Evolutionary conservation across 805 yeast species (phyloP), one percentile per base, ranked within the genome.

Genomic region (Isabelozyma gotoi): DNA sequence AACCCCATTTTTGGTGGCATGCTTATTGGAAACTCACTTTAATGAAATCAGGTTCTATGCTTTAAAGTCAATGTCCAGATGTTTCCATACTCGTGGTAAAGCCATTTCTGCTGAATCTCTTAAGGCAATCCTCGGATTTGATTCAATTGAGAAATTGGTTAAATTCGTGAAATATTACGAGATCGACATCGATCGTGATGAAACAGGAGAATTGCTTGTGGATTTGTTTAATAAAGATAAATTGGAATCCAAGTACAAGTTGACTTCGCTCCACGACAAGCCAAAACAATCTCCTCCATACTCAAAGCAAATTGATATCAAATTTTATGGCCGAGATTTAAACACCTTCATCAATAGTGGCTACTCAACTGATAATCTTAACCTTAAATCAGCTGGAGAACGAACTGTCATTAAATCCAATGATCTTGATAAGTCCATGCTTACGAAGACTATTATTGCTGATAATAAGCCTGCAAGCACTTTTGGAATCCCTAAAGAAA

Each of bases 21-120:
- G 92, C 46, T 65, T 92, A 32, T 63, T 88, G 15, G 96, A 94
- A 59, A 80, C 83, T 2, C 90, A 86, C 52, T 81, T 88, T 57
- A 87, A 85, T 53, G 92, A 89, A 44, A 71, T 90, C 3, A 65
- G 97, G 36, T 82, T 85, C 50, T 80, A 81, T 53, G 90, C 92
- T 0, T 58, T 92, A 44, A 80, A 79, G 52, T 68, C 88, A 0
- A 70, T 94, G 68, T 67, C 85, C 3, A 70, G 78, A 45, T 68
- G 90, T 0, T 76, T 80, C 45, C 96, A 91, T 55, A 74, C 82
- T 2, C 84, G 81, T 44, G 83, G 88, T 2, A 85, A 80, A 52
- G 84, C 89, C 1, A 78, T 84, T 47, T 71, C 82, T 3, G 72
- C 80, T 0, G 53, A 56, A 1, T 59, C 75, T 7, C 60, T 91